phyloP scores from a whole-genome alignment of 73 alveolate genomes.

The Stentor coeruleus region DNA sequence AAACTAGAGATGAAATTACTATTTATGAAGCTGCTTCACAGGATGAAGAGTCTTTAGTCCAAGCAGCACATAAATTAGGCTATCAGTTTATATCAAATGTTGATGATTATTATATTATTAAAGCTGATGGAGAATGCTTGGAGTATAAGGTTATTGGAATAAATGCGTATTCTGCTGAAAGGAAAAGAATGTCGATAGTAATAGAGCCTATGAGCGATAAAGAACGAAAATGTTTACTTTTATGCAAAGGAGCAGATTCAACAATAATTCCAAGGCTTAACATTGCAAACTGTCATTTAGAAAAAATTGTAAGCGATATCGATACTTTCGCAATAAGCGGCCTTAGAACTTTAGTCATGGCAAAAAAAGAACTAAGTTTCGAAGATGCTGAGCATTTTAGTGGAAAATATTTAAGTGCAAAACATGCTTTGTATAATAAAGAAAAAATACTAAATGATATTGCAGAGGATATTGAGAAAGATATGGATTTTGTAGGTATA shows the following conservation, averaged over 20 bases:
- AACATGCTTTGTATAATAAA: not conserved
- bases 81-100: slow-evolving; percentile 10
- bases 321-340: slow-evolving; percentile 46
- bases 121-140: slow-evolving; percentile 27
- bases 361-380: slow-evolving; percentile 60
- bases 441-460: slow-evolving; percentile 24
- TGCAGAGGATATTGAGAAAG: slow-evolving; percentile 45
- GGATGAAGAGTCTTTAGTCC: slow-evolving; percentile 39
- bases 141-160: slow-evolving; percentile 65
- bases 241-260: slow-evolving; percentile 78
- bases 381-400: slow-evolving; percentile 46
- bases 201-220: slow-evolving; percentile 13
- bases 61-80: slow-evolving; percentile 52
- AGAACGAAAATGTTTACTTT: not conserved
- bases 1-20: slow-evolving; percentile 29
- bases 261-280: slow-evolving; percentile 41
- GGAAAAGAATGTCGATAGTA: slow-evolving; percentile 92
- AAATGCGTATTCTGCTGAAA: slow-evolving; percentile 74
- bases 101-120: not conserved
- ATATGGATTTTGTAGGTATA: slow-evolving; percentile 47
- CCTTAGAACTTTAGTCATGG: slow-evolving; percentile 78
- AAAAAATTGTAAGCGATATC: slow-evolving; percentile 20
- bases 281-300: not conserved
- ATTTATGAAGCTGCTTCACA: slow-evolving; percentile 33
- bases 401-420: slow-evolving; percentile 23